Base-by-base conservation (phyloP, 345 rosid species). In the Gossypioides kirkii region DNA sequence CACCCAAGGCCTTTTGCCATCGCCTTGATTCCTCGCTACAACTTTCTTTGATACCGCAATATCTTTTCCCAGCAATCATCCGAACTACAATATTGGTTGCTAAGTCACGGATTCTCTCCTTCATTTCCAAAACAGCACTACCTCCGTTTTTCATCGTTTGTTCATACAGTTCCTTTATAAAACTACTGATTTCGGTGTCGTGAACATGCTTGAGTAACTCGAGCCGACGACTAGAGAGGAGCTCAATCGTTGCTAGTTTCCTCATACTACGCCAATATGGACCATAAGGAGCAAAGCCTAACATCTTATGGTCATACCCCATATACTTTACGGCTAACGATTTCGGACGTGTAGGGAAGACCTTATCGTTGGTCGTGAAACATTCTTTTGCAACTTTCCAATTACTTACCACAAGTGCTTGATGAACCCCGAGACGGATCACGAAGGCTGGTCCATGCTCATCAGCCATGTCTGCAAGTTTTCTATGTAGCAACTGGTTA, bases 241-340 rank as follows among this genome's bases (percentile, higher is more conserved):
- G 87, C 74, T 91, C 88, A 8, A 77, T 52, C 45, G 76, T 82
- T 13, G 84, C 84, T 9, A 88, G 79, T 78, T 90, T 92, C 25
- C 88, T 81, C 83, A 86, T 79, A 65, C 81, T 81, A 6, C 90
- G 89, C 93, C 93, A 87, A 59, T 78, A 85, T 2, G 86, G 77
- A 73, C 86, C 84, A 8, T 87, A 84, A 32, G 91, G 92, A 16
- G 86, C 89, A 61, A 86, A 87, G 23, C 91, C 94, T 13, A 91
- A 73, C 28, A 84, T 79, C 0, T 89, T 86, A 73, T 81, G 80
- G 73, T 87, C 77, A 73, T 91, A 91, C 25, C 90, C 87, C 87
- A 89, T 80, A 73, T 77, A 82, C 81, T 88, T 84, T 10, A 85
- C 68, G 3, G 86, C 90, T 1, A 76, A 77, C 2, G 84, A 78